A percentile compares a stretch with the other conserved stretches of the same genome.
phyloP scores from a whole-genome alignment of 2,329 filamentous ascomycete species.

The Amauroascus verrucosus region DNA sequence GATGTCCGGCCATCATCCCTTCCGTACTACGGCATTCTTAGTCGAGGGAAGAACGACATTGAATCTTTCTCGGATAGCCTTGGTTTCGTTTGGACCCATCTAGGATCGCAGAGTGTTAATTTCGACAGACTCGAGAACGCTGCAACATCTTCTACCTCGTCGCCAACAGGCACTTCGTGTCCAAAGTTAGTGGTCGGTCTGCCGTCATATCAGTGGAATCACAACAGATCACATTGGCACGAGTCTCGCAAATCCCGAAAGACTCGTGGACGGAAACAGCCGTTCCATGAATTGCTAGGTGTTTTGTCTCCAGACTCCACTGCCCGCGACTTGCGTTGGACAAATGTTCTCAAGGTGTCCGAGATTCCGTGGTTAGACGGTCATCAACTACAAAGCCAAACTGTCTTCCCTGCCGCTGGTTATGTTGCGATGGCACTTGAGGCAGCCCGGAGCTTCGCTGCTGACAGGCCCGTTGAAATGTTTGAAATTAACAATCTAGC shows the following conservation, averaged over 20 bases:
- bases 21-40: conserved; percentile 18
- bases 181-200: conserved; percentile 9
- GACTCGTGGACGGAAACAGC: conserved; percentile 9
- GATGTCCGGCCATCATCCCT: conserved; percentile 13
- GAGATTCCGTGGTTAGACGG: conserved; percentile 27
- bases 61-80: conserved; percentile 13
- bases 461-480: conserved; percentile 1
- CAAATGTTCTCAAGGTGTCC: conserved; percentile 20
- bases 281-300: conserved; percentile 18
- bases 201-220: conserved; percentile 18
- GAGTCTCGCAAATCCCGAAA: conserved; percentile 15
- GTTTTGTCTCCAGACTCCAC: conserved; percentile 11
- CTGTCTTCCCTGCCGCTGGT: conserved; percentile 24
- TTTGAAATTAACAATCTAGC: conserved; percentile 12
- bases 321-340: conserved; percentile 22
- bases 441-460: conserved; percentile 14
- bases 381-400: conserved; percentile 24
- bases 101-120: conserved; percentile 2
- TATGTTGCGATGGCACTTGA: conserved; percentile 23
- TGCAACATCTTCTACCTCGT: neutral
- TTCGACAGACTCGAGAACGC: neutral
- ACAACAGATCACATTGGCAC: conserved; percentile 15
- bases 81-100: conserved; percentile 13
- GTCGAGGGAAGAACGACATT: conserved; percentile 17
- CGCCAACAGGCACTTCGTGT: neutral